Evolutionary conservation across 352 stramenopile species (phyloP).

Genomic region (Phytophthora chlamydospora): DNA sequence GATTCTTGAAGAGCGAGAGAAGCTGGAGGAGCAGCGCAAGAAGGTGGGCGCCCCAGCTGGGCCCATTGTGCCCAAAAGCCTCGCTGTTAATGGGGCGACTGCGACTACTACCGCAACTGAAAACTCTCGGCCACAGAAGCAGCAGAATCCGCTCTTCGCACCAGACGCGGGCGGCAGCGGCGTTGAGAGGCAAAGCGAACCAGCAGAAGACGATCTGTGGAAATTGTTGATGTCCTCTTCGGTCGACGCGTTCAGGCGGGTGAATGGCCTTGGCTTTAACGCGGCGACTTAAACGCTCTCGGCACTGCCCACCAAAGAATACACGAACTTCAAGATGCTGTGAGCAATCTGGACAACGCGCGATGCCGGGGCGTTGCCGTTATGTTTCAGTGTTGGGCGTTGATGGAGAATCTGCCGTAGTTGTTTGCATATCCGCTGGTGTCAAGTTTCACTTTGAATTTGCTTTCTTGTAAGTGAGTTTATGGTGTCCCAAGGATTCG

Average conservation of each 20-base stretch:
- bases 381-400: too few relatives aligned
- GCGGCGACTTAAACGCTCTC: neutral
- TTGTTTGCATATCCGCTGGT: too few relatives aligned
- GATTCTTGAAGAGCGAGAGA: conserved; percentile 70
- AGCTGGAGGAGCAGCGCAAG: conserved; percentile 62
- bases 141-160: conserved; percentile 37
- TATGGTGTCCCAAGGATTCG: neutral
- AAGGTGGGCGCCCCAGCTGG: conserved; percentile 36
- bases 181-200: conserved; percentile 7
- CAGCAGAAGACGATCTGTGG: conserved; percentile 69
- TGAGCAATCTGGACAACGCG: too few relatives aligned
- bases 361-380: too few relatives aligned
- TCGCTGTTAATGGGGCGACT: neutral
- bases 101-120: neutral
- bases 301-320: too few relatives aligned
- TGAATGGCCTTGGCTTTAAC: conserved; percentile 44
- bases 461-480: too few relatives aligned
- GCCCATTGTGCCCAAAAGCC: conserved; percentile 17
- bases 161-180: conserved; percentile 7
- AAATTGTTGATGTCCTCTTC: conserved; percentile 73
- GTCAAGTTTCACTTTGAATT: too few relatives aligned
- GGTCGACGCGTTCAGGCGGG: conserved; percentile 54
- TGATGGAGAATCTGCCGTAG: too few relatives aligned
- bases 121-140: conserved; percentile 12
- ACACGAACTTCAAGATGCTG: too few relatives aligned